These are phyloP conservation scores for Ilex paraguariensis DNA, from an alignment of 305 asterid species.

Conservation along the genomic window DNA sequence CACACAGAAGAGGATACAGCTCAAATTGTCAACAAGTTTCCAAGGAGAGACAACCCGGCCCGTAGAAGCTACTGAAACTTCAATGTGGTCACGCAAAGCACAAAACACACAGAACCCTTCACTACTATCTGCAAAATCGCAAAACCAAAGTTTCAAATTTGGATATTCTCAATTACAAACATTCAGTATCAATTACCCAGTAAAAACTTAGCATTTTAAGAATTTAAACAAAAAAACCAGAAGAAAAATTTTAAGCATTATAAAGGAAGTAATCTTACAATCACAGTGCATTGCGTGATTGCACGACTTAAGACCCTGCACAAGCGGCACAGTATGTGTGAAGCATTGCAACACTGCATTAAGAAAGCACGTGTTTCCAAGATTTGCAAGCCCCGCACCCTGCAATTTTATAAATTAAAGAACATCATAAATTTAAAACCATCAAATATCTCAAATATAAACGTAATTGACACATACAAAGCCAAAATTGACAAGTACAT, in stretches of 20 bases:
- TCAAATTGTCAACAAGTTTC: constrained; percentile 52
- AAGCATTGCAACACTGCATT: constrained; percentile 83
- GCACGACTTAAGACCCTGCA: constrained; percentile 41
- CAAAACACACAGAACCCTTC: constrained; percentile 49
- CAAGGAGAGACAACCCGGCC: constrained; percentile 37
- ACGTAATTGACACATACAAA: not conserved
- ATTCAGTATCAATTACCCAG: not conserved
- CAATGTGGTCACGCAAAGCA: constrained; percentile 44
- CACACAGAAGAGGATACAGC: constrained; percentile 58
- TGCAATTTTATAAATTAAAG: constrained; percentile 16
- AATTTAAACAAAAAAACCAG: not conserved
- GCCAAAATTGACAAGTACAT: not conserved
- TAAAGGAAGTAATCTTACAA: constrained; percentile 25
- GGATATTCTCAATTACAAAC: not conserved
- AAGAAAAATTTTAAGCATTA: not conserved
- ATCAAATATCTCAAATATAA: not conserved
- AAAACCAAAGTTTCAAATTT: not conserved
- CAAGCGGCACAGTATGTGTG: constrained; percentile 66
- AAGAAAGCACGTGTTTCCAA: constrained; percentile 84
- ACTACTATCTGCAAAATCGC: constrained; percentile 36
- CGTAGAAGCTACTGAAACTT: constrained; percentile 27
- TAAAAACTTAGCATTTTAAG: not conserved
- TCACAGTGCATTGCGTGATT: constrained; percentile 23
- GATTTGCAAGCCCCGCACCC: constrained; percentile 80
- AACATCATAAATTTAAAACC: not conserved